phyloP scores from a whole-genome alignment of 1,284 basidiomycete species.

The Pseudozyma flocculosa region DNA sequence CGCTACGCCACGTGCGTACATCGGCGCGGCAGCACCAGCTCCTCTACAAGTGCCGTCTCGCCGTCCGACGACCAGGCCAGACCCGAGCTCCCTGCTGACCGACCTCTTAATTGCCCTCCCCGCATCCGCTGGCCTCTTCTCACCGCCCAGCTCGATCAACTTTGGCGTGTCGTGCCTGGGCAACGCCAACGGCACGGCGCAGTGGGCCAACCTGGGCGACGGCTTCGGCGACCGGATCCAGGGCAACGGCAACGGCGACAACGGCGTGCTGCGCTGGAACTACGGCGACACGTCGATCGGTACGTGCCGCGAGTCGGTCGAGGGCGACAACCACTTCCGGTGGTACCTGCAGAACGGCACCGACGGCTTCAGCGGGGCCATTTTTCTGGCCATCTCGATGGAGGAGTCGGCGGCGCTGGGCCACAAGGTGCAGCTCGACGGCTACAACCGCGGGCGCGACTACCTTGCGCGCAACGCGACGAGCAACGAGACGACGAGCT shows the following conservation, averaged over 20 bases:
- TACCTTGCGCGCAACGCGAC: slow-evolving; percentile 64
- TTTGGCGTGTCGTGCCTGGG: slow-evolving; percentile 56
- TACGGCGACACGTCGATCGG: slow-evolving; percentile 40
- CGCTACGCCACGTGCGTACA: slow-evolving; percentile 49
- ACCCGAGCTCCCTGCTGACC: too few relatives aligned
- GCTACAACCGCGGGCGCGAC: slow-evolving; percentile 64
- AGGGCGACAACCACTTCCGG: slow-evolving; percentile 86
- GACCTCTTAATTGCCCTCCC: too few relatives aligned
- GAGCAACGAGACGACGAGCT: slow-evolving; percentile 19
- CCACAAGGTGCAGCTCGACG: slow-evolving; percentile 43
- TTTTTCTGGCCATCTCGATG: slow-evolving; percentile 70
- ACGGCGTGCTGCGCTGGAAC: slow-evolving; percentile 50
- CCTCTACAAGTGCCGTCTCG: too few relatives aligned
- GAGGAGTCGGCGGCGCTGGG: slow-evolving; percentile 36
- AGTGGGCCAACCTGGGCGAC: slow-evolving; percentile 49
- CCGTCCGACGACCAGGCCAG: too few relatives aligned
- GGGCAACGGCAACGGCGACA: slow-evolving; percentile 42
- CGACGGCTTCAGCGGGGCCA: slow-evolving; percentile 69
- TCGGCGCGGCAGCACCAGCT: too few relatives aligned
- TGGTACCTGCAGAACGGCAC: slow-evolving; percentile 81
- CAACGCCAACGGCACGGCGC: slow-evolving; percentile 44
- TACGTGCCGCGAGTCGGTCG: slow-evolving; percentile 68
- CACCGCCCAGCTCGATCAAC: slow-evolving; percentile 38
- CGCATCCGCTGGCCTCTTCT: too few relatives aligned
- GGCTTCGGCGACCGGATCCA: slow-evolving; percentile 34